phyloP scores from a whole-genome alignment of 805 yeast species.

The Ogataea trehaloabstinens region DNA sequence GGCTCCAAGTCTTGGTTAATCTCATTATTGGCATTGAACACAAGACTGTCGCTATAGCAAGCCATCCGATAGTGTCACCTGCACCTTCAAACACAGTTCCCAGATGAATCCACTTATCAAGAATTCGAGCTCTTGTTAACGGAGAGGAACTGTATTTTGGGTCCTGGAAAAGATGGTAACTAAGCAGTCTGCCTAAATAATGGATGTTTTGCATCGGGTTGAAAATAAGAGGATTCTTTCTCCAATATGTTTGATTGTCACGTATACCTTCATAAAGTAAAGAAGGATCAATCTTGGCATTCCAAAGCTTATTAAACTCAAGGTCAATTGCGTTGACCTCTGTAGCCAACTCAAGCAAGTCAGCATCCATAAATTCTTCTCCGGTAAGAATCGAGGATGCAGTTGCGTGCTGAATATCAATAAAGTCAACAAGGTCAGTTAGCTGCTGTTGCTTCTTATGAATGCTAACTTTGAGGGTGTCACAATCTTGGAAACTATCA shows the following conservation, averaged over 20 bases:
- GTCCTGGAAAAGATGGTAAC: conserved; percentile 66
- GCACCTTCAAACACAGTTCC: conserved; percentile 73
- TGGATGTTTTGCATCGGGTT: conserved; percentile 66
- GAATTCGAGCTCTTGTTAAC: conserved; percentile 57
- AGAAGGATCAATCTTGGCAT: conserved; percentile 75
- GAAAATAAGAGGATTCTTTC: conserved; percentile 74
- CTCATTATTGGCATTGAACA: conserved; percentile 83
- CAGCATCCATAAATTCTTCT: conserved; percentile 53
- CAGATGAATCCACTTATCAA: conserved; percentile 81
- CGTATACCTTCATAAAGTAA: conserved; percentile 57
- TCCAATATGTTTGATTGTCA: conserved; percentile 44
- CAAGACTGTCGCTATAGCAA: conserved; percentile 79
- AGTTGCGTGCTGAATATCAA: conserved; percentile 17
- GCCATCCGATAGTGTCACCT: conserved; percentile 95
- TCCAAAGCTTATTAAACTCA: conserved; percentile 67
- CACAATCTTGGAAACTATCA: conserved; percentile 50
- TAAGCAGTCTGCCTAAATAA: conserved; percentile 68
- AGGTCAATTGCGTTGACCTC: conserved; percentile 68
- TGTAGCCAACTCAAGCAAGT: conserved; percentile 53
- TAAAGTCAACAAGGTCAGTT: conserved; percentile 34
- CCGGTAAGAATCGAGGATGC: conserved; percentile 11
- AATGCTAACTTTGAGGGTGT: conserved; percentile 51
- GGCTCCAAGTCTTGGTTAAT: conserved; percentile 70
- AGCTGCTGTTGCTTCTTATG: conserved; percentile 48
- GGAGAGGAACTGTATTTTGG: conserved; percentile 29